Conservation (phyloP, 129 eudicot genomes). For the Flaveria linearis region DNA sequence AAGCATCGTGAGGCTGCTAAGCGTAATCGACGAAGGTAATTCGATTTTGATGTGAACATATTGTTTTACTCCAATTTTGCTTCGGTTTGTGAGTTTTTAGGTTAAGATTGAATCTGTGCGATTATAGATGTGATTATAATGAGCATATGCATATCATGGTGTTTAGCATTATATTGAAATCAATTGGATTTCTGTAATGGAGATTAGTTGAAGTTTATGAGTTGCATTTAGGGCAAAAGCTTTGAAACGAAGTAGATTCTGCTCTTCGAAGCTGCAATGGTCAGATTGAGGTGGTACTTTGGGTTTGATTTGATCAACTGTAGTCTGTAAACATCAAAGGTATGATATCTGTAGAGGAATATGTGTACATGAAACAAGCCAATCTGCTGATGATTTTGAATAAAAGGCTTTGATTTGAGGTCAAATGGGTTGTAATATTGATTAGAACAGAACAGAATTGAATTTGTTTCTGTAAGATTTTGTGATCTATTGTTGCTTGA, state of each 20-base stretch:
- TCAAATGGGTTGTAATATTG: slow-evolving; percentile 1
- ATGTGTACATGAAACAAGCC: background rate
- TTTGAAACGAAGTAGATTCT: background rate
- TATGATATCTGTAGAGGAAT: background rate
- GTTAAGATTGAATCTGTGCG: background rate
- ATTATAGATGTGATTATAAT: background rate
- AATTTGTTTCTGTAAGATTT: too few species aligned
- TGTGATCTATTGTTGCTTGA: background rate
- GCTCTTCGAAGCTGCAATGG: background rate
- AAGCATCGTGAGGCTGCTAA: slow-evolving; percentile 88
- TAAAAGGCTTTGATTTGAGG: slow-evolving; percentile 1
- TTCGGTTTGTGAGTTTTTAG: background rate
- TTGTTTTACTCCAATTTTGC: background rate
- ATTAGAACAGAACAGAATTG: slow-evolving; percentile 10
- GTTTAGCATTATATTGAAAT: slow-evolving; percentile 3
- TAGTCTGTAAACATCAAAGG: background rate
- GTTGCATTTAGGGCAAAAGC: background rate
- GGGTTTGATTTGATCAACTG: slow-evolving; percentile 1
- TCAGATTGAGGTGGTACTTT: slow-evolving; percentile 4
- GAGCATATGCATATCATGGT: too few species aligned
- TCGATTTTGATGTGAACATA: background rate
- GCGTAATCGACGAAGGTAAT: slow-evolving; percentile 80
- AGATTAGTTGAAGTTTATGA: background rate
- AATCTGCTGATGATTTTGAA: slow-evolving; percentile 10
- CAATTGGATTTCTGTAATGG: background rate